phyloP scores from a whole-genome alignment of 192 early-diverging fungal genomes.

The Linnemannia elongata region DNA sequence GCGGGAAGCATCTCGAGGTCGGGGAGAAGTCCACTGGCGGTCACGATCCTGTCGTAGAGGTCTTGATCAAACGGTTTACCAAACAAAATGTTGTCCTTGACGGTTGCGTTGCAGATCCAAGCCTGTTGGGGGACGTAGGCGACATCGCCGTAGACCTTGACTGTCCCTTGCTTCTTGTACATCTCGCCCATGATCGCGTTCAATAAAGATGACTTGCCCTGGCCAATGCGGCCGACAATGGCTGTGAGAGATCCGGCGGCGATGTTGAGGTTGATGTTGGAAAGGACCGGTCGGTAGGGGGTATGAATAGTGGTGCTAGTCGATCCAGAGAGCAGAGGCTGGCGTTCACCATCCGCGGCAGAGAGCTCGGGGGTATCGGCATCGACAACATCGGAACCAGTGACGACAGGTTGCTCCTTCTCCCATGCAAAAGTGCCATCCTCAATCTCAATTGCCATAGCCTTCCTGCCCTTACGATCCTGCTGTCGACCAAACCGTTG shows the following conservation, averaged over 20 bases:
- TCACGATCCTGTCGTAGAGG: slow-evolving; percentile 62
- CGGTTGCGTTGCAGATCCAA: slow-evolving; percentile 22
- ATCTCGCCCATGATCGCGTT: slow-evolving; percentile 84
- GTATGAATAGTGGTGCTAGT: not conserved
- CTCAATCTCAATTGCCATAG: slow-evolving; percentile 1
- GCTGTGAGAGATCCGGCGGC: slow-evolving; percentile 8
- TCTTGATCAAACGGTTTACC: slow-evolving; percentile 70
- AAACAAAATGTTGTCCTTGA: slow-evolving; percentile 88
- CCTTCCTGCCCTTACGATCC: not conserved
- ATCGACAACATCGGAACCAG: not conserved
- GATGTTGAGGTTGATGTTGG: slow-evolving; percentile 56
- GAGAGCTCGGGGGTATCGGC: not conserved
- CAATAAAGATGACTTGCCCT: slow-evolving; percentile 82
- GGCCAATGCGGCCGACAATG: slow-evolving; percentile 44
- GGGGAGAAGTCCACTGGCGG: slow-evolving; percentile 1
- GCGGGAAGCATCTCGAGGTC: slow-evolving; percentile 18
- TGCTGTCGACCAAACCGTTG: not conserved
- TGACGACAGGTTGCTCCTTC: not conserved
- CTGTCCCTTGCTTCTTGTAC: slow-evolving; percentile 66
- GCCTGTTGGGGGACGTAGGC: slow-evolving; percentile 56
- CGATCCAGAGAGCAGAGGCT: slow-evolving; percentile 6
- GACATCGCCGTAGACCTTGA: slow-evolving; percentile 65
- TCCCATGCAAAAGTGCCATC: slow-evolving; percentile 26
- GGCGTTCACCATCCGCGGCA: not conserved
- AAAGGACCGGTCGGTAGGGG: not conserved